A percentile compares a stretch with the other conserved stretches of the same genome.
Conservation (phyloP, 768 basidiomycete genomes). For the Serendipita indica region DNA sequence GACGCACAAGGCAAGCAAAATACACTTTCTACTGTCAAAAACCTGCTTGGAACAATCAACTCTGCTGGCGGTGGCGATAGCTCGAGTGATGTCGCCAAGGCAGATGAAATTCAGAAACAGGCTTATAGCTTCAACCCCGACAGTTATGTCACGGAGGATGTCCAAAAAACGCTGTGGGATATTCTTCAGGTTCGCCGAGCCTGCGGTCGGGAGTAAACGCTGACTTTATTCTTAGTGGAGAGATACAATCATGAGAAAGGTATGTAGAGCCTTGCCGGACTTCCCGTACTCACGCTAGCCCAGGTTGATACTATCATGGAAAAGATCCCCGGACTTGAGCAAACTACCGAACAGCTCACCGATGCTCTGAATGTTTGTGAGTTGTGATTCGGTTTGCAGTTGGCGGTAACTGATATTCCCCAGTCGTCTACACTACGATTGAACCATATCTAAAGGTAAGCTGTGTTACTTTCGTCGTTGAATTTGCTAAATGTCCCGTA, state of each 20-base stretch:
- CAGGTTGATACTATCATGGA: slow-evolving; percentile 37
- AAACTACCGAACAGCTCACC: slow-evolving; percentile 44
- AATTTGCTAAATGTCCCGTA: slow-evolving; percentile 20
- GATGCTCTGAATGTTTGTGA: slow-evolving; percentile 53
- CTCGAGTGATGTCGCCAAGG: slow-evolving; percentile 35
- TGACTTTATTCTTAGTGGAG: background rate
- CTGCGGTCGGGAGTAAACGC: background rate
- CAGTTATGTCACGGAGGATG: slow-evolving; percentile 24
- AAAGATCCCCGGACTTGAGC: slow-evolving; percentile 45
- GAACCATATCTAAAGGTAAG: slow-evolving; percentile 49
- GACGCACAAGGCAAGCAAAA: slow-evolving; percentile 19
- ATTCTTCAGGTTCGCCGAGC: slow-evolving; percentile 12
- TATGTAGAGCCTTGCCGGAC: too few species aligned
- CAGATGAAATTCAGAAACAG: slow-evolving; percentile 37
- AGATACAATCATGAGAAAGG: slow-evolving; percentile 3
- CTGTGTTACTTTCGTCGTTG: slow-evolving; percentile 1
- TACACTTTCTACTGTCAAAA: slow-evolving; percentile 26
- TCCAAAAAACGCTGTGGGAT: slow-evolving; percentile 24
- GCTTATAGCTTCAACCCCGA: slow-evolving; percentile 44
- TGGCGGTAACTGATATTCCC: background rate
- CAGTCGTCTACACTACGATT: slow-evolving; percentile 44
- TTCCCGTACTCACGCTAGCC: too few species aligned
- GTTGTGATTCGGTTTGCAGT: slow-evolving; percentile 16
- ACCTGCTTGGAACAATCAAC: slow-evolving; percentile 35
- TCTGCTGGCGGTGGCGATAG: slow-evolving; percentile 31